Conservation (phyloP, 1,284 basidiomycete species). For the Ustilago xerochloae region DNA sequence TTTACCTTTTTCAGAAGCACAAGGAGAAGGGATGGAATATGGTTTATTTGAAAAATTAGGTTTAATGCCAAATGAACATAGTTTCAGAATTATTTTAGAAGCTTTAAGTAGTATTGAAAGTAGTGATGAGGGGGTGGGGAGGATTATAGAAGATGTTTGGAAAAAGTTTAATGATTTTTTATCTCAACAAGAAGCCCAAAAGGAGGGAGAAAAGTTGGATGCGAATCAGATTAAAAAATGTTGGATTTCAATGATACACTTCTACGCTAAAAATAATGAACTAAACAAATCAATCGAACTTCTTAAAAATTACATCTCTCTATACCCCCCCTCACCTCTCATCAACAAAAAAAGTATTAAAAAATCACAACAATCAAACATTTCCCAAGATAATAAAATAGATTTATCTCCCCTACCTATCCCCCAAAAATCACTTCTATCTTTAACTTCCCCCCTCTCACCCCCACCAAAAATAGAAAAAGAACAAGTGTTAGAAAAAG, state of each 20-base stretch:
- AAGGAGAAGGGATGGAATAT: conserved; percentile 9
- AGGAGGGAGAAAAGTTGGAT: conserved; percentile 6
- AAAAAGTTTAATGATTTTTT: conserved; percentile 9
- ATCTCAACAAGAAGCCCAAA: not conserved
- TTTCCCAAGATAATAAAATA: not conserved
- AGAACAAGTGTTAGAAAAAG: not conserved
- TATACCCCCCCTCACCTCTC: conserved; percentile 28
- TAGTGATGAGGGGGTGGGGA: not conserved
- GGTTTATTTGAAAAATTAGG: conserved; percentile 44
- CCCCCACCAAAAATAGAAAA: not conserved
- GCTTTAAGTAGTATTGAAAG: conserved; percentile 9
- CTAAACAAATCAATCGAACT: conserved; percentile 14
- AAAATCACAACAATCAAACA: not conserved
- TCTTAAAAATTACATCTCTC: conserved; percentile 4
- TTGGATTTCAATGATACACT: conserved; percentile 52
- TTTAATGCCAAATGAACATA: conserved; percentile 53
- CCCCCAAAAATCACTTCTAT: conserved; percentile 10
- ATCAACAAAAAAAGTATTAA: not conserved
- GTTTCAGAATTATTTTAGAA: conserved; percentile 46
- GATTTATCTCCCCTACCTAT: conserved; percentile 26
- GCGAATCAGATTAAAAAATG: conserved; percentile 27
- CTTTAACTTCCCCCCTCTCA: not conserved
- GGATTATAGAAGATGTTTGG: conserved; percentile 42
- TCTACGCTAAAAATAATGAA: conserved; percentile 27
- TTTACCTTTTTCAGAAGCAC: too few relatives aligned